A percentile compares a stretch with the other conserved stretches of the same genome.
phyloP scores from a whole-genome alignment of 331 rosid genomes.

The Prunus yedoensis region DNA sequence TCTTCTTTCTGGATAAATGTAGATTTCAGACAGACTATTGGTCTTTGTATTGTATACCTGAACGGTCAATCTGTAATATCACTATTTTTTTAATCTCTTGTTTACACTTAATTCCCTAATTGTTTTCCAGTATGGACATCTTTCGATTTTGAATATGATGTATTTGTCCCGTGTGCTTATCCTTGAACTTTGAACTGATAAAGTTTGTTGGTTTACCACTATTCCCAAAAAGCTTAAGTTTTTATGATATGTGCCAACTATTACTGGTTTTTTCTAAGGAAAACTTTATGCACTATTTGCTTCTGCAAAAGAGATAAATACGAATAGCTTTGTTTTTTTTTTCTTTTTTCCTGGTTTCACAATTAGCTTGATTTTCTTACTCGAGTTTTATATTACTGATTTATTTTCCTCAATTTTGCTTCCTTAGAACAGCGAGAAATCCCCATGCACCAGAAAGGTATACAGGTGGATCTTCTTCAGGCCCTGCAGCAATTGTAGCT shows the following conservation, averaged over 20 bases:
- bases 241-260: background rate
- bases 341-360: background rate
- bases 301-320: background rate
- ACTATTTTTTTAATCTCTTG: background rate
- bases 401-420: conserved; percentile 26
- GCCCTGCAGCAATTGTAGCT: conserved; percentile 97
- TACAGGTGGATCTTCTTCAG: conserved; percentile 98
- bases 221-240: background rate
- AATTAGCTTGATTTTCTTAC: conserved; percentile 23
- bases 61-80: background rate
- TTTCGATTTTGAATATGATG: background rate
- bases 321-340: background rate
- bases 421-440: conserved; percentile 83
- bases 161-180: background rate
- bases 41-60: background rate
- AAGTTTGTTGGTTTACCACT: too few species aligned
- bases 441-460: conserved; percentile 94
- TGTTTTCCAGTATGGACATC: background rate
- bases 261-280: background rate
- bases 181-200: background rate
- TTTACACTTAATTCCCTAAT: background rate
- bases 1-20: background rate
- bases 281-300: background rate
- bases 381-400: background rate
- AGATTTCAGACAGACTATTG: background rate